These are phyloP conservation scores for Emergomyces orientalis DNA, from an alignment of 2,329 filamentous ascomycete species.

Conservation along the genomic window DNA sequence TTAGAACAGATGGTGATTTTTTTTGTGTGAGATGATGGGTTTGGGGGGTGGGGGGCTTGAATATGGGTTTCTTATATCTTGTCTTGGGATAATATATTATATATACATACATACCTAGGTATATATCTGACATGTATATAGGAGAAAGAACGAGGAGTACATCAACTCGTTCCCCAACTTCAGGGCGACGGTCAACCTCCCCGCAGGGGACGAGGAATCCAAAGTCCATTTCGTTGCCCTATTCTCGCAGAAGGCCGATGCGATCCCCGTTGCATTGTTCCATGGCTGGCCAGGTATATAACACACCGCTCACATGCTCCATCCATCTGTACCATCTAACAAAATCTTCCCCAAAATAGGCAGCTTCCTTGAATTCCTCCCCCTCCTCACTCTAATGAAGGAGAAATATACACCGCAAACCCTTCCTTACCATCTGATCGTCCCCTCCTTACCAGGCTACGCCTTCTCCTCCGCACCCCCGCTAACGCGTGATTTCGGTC, in stretches of 20 bases:
- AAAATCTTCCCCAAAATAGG: background rate
- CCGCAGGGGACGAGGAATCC: background rate
- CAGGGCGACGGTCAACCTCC: background rate
- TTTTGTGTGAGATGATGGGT: background rate
- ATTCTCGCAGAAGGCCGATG: background rate
- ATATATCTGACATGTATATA: background rate
- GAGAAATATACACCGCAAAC: background rate
- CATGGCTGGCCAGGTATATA: background rate
- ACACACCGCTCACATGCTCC: no score
- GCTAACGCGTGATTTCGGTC: background rate
- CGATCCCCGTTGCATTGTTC: background rate
- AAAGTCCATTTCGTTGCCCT: slow-evolving; percentile 2
- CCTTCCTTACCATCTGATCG: background rate
- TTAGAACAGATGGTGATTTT: background rate
- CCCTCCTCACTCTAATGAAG: background rate
- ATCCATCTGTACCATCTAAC: no score
- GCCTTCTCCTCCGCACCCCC: background rate
- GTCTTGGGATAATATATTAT: background rate
- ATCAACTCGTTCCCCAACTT: slow-evolving; percentile 1
- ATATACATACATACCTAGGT: background rate
- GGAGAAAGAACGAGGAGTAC: background rate
- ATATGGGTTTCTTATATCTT: no score
- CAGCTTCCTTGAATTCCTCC: background rate
- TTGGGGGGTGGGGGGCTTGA: no score
- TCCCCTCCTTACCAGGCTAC: background rate